phyloP scores from a whole-genome alignment of 805 yeast species.

The Wickerhamiella shivajii region DNA sequence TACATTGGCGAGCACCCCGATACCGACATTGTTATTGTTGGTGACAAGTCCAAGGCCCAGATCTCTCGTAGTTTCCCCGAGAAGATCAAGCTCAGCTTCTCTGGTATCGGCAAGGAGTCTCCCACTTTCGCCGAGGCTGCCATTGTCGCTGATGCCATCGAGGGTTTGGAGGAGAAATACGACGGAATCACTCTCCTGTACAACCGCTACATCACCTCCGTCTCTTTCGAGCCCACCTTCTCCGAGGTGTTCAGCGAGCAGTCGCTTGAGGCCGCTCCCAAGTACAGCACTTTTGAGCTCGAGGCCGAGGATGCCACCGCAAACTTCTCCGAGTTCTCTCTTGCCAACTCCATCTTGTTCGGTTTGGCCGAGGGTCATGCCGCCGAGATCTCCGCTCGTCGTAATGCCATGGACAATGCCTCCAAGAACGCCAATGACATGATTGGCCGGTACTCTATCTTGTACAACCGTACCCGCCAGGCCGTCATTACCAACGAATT shows the following conservation, averaged over 20 bases:
- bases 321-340: conserved; percentile 62
- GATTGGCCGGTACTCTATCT: conserved; percentile 90
- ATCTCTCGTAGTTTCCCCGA: conserved; percentile 66
- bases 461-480: conserved; percentile 99
- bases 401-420: conserved; percentile 99
- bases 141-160: conserved; percentile 72
- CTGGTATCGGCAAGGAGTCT: conserved; percentile 91
- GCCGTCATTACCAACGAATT: conserved; percentile 98
- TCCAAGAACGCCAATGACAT: conserved; percentile 99
- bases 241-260: conserved; percentile 53
- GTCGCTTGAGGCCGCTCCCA: conserved; percentile 71
- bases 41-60: conserved; percentile 90
- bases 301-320: conserved; percentile 28
- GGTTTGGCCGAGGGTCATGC: conserved; percentile 98
- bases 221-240: conserved; percentile 73
- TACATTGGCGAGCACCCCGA: conserved; percentile 47
- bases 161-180: conserved; percentile 42
- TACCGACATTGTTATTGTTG: conserved; percentile 72
- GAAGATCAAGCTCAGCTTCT: conserved; percentile 58
- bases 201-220: conserved; percentile 79
- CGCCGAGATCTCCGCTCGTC: conserved; percentile 94
- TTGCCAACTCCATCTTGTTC: conserved; percentile 77
- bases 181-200: conserved; percentile 65
- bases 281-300: conserved; percentile 65
- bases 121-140: conserved; percentile 89